Base-by-base conservation (phyloP, 345 rosid species). In the Psidium friedrichsthalianum region DNA sequence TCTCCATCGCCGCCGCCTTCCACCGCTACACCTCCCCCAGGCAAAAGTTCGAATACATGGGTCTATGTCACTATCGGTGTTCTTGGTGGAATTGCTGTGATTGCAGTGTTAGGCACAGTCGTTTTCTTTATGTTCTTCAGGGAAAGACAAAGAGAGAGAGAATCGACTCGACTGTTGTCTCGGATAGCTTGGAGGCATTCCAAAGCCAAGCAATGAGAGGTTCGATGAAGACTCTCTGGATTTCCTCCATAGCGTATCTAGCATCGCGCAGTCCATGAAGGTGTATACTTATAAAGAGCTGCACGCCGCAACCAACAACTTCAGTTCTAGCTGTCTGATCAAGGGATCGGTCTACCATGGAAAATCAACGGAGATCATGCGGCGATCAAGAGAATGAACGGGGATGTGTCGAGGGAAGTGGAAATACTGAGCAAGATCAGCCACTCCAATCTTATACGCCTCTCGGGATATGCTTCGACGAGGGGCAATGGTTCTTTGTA, bases 391-490 rank as follows among this genome's bases (percentile, higher is more conserved):
- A 93, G 93, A 87, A 86, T 94, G 55, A 56, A 90, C 22, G 95
- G 96, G 84, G 94, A 95, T 87, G 96, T 94, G 58, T 88, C 91
- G 2, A 92, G 94, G 85, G 98, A 96, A 93, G 90, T 93, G 32
- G 89, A 90, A 83, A 85, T 94, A 27, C 84, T 95, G 57, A 93
- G 89, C 74, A 95, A 92, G 87, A 89, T 94, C 83, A 94, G 91
- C 88, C 99, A 95, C 86, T 92, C 87, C 76, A 96, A 90, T 89
- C 93, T 96, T 51, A 90, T 94, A 8, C 92, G 93, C 57, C 95
- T 96, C 81, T 94, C 95, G 0, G 98, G 98, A 87, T 95, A 87
- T 95, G 96, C 89, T 91, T 92, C 85, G 87, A 90, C 47, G 93
- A 90, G 6, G 96, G 98, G 36, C 82, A 88, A 42, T 94, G 98